Base-by-base conservation (phyloP, 2,329 filamentous ascomycete genomes). In the Torrubiellomyces zombiae region DNA sequence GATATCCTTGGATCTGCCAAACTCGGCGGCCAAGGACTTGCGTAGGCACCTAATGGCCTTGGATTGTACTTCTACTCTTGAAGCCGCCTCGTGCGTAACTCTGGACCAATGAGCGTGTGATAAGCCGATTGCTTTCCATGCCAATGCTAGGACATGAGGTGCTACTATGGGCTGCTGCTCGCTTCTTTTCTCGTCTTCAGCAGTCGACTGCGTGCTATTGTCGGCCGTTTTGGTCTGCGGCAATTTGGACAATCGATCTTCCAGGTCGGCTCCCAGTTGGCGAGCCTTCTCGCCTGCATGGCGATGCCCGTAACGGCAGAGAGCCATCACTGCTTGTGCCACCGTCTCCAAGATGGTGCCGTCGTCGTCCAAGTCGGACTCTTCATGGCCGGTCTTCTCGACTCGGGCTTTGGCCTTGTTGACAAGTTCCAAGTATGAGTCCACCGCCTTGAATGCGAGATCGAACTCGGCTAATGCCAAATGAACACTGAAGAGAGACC, bases 341-440 rank as follows among this genome's bases (percentile, higher is more conserved):
- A 85, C 69, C 0, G 83, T 91, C 39, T 74, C 67, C 11, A 95
- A 50, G 5, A 89, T 68, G 1, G 63, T 75, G 11, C 73, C 72
- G 38, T 93, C 79, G 28, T 76, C 67, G 39, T 98, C 89, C 15
- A 94, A 59, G 24, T 67, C 71, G 11, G 64, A 58, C 38, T 86
- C 78, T 6, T 53, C 44, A 36, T 81, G 67, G 3, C 80, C 75
- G 2, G 69, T 73, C 51, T 92, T 91, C 38, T 80, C 72, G 3
- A 82, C 72, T 20, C 85, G 68, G 12, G 81, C 79, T 51, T 86
- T 92, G 28, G 76, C 82, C 43, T 78, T 78, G 32, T 75, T 76
- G 28, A 93, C 69, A 34, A 98, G 79, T 27, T 91, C 80, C 18
- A 92, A 59, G 47, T 95, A 98, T 1, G 85, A 85, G 45, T 92